These are phyloP conservation scores for Nelumbo lutea DNA, from an alignment of 164 flowering plant species.

Conservation along the genomic window DNA sequence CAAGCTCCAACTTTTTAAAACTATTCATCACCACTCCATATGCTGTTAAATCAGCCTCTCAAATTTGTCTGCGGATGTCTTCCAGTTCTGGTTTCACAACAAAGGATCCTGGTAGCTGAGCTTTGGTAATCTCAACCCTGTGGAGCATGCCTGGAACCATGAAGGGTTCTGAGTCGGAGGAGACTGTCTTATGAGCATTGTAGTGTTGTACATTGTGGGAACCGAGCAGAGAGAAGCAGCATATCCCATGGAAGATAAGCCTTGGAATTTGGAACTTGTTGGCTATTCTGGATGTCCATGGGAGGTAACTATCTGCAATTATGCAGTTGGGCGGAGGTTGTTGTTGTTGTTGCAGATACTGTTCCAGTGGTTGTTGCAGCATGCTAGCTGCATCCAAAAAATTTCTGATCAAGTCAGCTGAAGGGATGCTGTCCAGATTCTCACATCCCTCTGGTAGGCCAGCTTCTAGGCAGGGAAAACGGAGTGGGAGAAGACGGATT, in stretches of 20 bases:
- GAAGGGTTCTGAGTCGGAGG: constrained; percentile 25
- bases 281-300: constrained; percentile 37
- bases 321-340: constrained; percentile 39
- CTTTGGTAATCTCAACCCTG: constrained; percentile 24
- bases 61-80: constrained; percentile 6
- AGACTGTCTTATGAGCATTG: constrained; percentile 16
- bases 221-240: constrained; percentile 31
- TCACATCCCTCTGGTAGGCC: constrained; percentile 55
- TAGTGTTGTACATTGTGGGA: constrained; percentile 4
- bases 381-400: constrained; percentile 29
- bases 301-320: constrained; percentile 32
- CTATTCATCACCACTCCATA: constrained; percentile 40
- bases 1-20: constrained; percentile 38
- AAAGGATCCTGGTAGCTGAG: constrained; percentile 22
- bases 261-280: constrained; percentile 36
- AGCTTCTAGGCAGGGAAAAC: constrained; percentile 28
- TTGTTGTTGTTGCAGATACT: constrained; percentile 11
- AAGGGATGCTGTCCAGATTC: constrained; percentile 34
- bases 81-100: background rate
- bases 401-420: constrained; percentile 12
- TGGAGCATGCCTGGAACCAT: constrained; percentile 34
- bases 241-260: constrained; percentile 32
- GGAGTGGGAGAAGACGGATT: constrained; percentile 21
- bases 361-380: constrained; percentile 38
- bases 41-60: constrained; percentile 21